phyloP scores from a whole-genome alignment of 305 asterid species.

The Lippia alba region DNA sequence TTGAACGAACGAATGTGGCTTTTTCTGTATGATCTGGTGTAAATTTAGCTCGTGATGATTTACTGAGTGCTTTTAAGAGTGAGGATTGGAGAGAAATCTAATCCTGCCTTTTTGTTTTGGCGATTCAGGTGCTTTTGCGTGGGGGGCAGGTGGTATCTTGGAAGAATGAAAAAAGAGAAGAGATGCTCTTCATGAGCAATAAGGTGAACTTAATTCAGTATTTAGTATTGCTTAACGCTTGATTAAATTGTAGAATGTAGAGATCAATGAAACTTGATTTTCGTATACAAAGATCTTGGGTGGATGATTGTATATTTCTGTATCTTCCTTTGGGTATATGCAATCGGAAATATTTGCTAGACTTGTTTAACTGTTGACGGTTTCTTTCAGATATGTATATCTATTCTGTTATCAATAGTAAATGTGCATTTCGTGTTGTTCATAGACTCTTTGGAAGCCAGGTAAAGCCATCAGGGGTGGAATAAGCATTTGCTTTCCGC shows the following conservation, averaged over 20 bases:
- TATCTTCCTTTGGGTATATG: constrained; percentile 23
- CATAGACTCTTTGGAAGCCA: constrained; percentile 65
- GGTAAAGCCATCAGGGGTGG: constrained; percentile 75
- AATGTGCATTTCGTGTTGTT: constrained; percentile 29
- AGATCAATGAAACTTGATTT: neutral
- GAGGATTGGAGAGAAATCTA: constrained; percentile 23
- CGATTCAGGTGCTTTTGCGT: constrained; percentile 64
- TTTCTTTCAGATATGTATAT: neutral
- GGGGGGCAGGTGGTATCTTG: constrained; percentile 87
- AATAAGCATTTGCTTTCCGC: constrained; percentile 73
- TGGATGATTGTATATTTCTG: constrained; percentile 16
- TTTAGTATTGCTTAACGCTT: neutral
- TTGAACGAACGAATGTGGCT: neutral
- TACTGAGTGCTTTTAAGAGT: neutral
- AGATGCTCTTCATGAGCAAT: constrained; percentile 67
- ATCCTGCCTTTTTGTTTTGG: constrained; percentile 25
- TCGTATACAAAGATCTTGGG: neutral
- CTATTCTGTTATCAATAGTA: neutral
- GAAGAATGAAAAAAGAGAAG: constrained; percentile 82
- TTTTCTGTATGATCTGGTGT: neutral
- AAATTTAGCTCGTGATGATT: constrained; percentile 15
- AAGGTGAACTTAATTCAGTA: constrained; percentile 56
- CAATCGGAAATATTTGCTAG: constrained; percentile 11
- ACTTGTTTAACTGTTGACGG: too few relatives aligned
- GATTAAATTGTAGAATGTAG: neutral